A percentile compares a stretch with the other conserved stretches of the same genome.
These are phyloP conservation scores for Cotoneaster glaucophyllus DNA, from an alignment of 306 rosid species.

Conservation along the genomic window DNA sequence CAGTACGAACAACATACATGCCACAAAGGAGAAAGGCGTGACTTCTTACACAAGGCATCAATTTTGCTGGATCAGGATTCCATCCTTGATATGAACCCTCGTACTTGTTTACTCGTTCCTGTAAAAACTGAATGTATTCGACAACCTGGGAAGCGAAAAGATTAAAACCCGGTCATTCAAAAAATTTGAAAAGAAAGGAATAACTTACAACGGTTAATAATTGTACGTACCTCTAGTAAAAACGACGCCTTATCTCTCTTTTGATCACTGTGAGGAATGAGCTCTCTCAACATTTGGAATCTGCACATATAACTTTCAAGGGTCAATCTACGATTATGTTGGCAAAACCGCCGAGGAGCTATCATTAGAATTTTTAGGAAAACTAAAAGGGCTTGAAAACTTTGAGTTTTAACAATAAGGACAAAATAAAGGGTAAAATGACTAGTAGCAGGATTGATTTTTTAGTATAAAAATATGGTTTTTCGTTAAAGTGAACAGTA, in stretches of 20 bases:
- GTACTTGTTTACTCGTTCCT: constrained; percentile 71
- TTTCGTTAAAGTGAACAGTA: too few species aligned
- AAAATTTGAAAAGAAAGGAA: neutral
- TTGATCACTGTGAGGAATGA: constrained; percentile 95
- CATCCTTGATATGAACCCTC: constrained; percentile 80
- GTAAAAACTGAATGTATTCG: constrained; percentile 86
- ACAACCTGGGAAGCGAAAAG: constrained; percentile 52
- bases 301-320: constrained; percentile 34
- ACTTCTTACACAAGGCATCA: constrained; percentile 70
- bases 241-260: constrained; percentile 99
- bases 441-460: too few species aligned
- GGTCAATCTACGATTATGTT: neutral
- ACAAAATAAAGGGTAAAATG: too few species aligned
- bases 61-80: constrained; percentile 57
- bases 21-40: neutral
- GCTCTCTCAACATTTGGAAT: constrained; percentile 87
- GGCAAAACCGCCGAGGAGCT: neutral
- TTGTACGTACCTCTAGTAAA: constrained; percentile 66
- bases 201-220: neutral
- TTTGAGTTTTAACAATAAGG: too few species aligned
- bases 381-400: too few species aligned
- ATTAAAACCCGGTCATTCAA: neutral
- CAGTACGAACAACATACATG: neutral
- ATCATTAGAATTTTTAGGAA: neutral
- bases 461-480: too few species aligned